phyloP scores from a whole-genome alignment of 1,284 basidiomycete genomes.

The Ustilago xerochloae region DNA sequence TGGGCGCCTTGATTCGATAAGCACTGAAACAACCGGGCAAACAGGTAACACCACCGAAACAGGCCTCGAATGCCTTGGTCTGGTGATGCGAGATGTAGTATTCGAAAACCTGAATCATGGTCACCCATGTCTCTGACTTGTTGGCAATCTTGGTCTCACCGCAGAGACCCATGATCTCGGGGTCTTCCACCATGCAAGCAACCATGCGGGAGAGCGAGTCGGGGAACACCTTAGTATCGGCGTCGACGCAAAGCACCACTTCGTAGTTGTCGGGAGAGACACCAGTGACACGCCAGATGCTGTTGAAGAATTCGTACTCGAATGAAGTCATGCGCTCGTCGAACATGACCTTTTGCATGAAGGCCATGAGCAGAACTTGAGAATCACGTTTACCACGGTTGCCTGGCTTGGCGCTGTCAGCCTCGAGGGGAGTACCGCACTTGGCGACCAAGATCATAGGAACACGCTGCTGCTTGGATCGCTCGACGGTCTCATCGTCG shows the following conservation, averaged over 20 bases:
- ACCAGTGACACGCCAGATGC: conserved; percentile 70
- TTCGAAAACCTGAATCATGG: conserved; percentile 80
- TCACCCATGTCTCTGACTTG: conserved; percentile 71
- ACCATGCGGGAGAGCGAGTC: conserved; percentile 70
- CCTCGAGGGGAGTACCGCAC: conserved; percentile 77
- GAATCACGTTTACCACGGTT: conserved; percentile 98
- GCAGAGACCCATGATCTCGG: conserved; percentile 71
- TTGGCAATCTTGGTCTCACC: conserved; percentile 72
- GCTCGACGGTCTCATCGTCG: conserved; percentile 89
- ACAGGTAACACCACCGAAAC: conserved; percentile 70
- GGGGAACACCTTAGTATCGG: conserved; percentile 71
- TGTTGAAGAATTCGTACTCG: conserved; percentile 71
- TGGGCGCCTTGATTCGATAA: conserved; percentile 71
- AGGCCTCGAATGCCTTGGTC: conserved; percentile 72
- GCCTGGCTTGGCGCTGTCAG: conserved; percentile 89
- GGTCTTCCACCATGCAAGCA: conserved; percentile 71
- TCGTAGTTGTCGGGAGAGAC: conserved; percentile 70
- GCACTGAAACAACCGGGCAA: conserved; percentile 71
- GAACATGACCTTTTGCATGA: conserved; percentile 71
- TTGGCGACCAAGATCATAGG: conserved; percentile 96
- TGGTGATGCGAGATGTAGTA: conserved; percentile 99
- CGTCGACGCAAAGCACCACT: conserved; percentile 70
- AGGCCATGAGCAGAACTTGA: conserved; percentile 77
- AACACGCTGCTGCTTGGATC: conserved; percentile 93
- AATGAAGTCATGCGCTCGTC: conserved; percentile 71